Conservation (phyloP, 805 yeast species). For the Suhomyces tanzawaensis region DNA sequence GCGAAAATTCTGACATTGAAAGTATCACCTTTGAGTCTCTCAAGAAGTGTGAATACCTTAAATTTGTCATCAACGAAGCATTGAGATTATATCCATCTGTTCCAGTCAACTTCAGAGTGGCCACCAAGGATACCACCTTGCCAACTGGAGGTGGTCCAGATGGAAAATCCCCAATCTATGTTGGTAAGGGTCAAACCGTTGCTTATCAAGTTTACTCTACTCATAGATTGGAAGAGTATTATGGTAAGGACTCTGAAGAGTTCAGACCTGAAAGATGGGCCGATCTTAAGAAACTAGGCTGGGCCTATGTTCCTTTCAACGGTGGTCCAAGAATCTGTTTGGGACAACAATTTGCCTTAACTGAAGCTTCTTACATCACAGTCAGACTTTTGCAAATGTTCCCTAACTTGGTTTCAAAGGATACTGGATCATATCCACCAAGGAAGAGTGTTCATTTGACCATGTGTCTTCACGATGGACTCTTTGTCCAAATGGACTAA, state of each 20-base stretch:
- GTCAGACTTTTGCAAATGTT: slow-evolving; percentile 24
- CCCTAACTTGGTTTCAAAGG: slow-evolving; percentile 17
- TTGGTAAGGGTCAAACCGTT: slow-evolving; percentile 24
- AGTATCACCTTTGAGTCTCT: slow-evolving; percentile 22
- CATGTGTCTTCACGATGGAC: slow-evolving; percentile 23
- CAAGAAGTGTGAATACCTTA: slow-evolving; percentile 27
- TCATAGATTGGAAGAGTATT: slow-evolving; percentile 36
- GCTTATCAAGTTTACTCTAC: slow-evolving; percentile 32
- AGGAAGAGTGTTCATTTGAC: slow-evolving; percentile 27
- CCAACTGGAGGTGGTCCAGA: slow-evolving; percentile 27
- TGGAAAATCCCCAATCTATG: slow-evolving; percentile 14
- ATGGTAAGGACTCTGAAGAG: slow-evolving; percentile 22
- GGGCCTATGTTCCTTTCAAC: slow-evolving; percentile 28
- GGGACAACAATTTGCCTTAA: slow-evolving; percentile 31
- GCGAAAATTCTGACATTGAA: slow-evolving; percentile 19
- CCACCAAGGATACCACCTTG: slow-evolving; percentile 24
- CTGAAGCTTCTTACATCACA: slow-evolving; percentile 25
- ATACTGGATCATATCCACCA: slow-evolving; percentile 27
- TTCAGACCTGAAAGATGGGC: slow-evolving; percentile 28
- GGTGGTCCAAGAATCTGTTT: slow-evolving; percentile 30
- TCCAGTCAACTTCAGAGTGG: slow-evolving; percentile 25
- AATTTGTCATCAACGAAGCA: slow-evolving; percentile 24
- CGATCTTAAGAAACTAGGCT: slow-evolving; percentile 19
- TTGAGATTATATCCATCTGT: slow-evolving; percentile 29
- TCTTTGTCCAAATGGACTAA: slow-evolving; percentile 10